A percentile compares a stretch with the other conserved stretches of the same genome.
phyloP scores from a whole-genome alignment of 768 basidiomycete genomes.

The Boletus eberwhitei region DNA sequence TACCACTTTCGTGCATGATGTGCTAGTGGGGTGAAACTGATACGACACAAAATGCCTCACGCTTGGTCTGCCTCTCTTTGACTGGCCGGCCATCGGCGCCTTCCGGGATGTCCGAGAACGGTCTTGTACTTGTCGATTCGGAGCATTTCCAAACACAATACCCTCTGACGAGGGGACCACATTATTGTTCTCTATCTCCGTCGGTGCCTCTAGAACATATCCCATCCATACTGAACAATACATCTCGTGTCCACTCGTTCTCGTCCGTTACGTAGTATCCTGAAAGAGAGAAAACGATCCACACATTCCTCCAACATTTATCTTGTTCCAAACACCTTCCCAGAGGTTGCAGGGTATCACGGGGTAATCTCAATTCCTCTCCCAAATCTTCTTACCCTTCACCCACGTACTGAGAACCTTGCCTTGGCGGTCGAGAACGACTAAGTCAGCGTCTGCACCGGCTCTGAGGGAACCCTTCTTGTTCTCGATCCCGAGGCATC shows the following conservation, averaged over 20 bases:
- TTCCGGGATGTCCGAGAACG: neutral
- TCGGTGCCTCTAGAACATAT: neutral
- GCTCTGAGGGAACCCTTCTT: slow-evolving; percentile 77
- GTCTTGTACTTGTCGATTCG: neutral
- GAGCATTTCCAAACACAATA: neutral
- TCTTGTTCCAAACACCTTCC: neutral
- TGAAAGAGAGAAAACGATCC: neutral
- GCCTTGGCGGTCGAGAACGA: slow-evolving; percentile 68
- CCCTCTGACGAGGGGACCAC: neutral
- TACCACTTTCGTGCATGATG: neutral
- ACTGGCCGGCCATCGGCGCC: neutral
- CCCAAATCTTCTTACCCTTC: slow-evolving; percentile 71
- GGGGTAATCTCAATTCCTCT: slow-evolving; percentile 22
- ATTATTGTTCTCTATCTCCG: neutral
- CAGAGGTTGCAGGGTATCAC: neutral
- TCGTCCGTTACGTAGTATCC: neutral
- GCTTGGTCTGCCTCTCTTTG: neutral
- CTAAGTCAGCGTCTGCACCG: slow-evolving; percentile 85
- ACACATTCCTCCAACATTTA: neutral
- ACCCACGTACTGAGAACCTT: slow-evolving; percentile 73
- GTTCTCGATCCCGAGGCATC: slow-evolving; percentile 74
- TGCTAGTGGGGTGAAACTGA: neutral
- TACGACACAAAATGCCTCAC: neutral
- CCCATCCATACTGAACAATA: neutral
- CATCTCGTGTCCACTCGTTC: neutral